Evolutionary conservation across 2,329 filamentous ascomycete genomes (phyloP).

Genomic region (Neonectria hederae): DNA sequence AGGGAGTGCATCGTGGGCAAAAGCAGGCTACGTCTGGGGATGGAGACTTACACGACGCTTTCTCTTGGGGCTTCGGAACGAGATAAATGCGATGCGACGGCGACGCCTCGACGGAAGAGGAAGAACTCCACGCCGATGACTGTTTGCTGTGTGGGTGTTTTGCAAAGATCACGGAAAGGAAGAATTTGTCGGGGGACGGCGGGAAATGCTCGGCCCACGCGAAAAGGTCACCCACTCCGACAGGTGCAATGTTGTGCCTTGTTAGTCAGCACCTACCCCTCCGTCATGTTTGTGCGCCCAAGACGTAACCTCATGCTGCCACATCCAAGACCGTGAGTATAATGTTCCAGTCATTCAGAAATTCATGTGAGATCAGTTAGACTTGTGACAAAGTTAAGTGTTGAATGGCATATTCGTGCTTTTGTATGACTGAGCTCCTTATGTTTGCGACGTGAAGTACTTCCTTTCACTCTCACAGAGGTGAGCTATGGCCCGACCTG

Average conservation of each 20-base stretch:
- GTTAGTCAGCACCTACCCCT: slow-evolving; percentile 28
- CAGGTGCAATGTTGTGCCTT: too few relatives aligned
- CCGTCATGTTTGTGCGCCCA: not conserved
- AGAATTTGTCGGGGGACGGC: slow-evolving; percentile 47
- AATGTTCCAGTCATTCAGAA: not conserved
- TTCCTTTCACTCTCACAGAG: too few relatives aligned
- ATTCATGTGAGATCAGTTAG: too few relatives aligned
- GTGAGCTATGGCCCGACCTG: too few relatives aligned
- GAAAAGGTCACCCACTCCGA: too few relatives aligned
- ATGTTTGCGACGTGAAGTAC: too few relatives aligned
- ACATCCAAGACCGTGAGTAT: not conserved
- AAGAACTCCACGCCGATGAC: slow-evolving; percentile 55
- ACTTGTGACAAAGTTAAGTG: too few relatives aligned
- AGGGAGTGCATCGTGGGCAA: slow-evolving; percentile 20
- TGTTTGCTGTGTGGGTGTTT: slow-evolving; percentile 47
- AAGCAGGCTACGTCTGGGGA: slow-evolving; percentile 33
- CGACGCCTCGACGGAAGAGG: slow-evolving; percentile 55
- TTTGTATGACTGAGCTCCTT: too few relatives aligned
- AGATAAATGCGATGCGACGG: slow-evolving; percentile 56
- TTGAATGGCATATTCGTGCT: too few relatives aligned
- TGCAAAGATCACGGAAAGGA: slow-evolving; percentile 47
- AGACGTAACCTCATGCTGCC: too few relatives aligned
- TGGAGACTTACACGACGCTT: slow-evolving; percentile 48
- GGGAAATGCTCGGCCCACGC: slow-evolving; percentile 39
- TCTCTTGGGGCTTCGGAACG: slow-evolving; percentile 51